Evolutionary conservation across 73 alveolate species (phyloP).

Genomic region (Paramecium bursaria): DNA sequence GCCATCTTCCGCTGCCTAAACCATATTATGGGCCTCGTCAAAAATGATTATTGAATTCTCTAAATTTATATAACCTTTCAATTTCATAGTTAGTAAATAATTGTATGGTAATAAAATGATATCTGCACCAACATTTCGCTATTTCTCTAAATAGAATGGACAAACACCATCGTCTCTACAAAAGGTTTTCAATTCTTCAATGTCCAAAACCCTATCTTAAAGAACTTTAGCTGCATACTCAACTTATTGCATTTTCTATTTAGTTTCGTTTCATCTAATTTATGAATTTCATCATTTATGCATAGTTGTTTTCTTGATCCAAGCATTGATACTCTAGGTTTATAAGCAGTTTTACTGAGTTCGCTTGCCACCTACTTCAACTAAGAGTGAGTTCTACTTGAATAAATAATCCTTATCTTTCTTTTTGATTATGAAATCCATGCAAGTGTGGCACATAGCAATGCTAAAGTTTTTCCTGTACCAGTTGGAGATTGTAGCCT

Average conservation of each 20-base stretch:
- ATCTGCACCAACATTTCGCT: slow-evolving; percentile 85
- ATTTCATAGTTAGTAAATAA: slow-evolving; percentile 75
- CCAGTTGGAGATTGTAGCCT: slow-evolving; percentile 93
- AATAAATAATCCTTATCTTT: slow-evolving; percentile 73
- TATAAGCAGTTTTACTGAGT: slow-evolving; percentile 83
- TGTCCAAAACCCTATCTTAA: slow-evolving; percentile 79
- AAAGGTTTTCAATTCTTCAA: slow-evolving; percentile 85
- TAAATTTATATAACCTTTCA: slow-evolving; percentile 44
- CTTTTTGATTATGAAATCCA: slow-evolving; percentile 70
- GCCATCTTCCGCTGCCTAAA: slow-evolving; percentile 54
- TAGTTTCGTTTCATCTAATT: slow-evolving; percentile 25
- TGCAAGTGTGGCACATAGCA: slow-evolving; percentile 79
- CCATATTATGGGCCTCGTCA: slow-evolving; percentile 69
- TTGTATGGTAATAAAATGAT: slow-evolving; percentile 89
- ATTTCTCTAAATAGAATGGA: slow-evolving; percentile 87
- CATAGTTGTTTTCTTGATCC: slow-evolving; percentile 89
- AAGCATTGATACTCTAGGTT: slow-evolving; percentile 73
- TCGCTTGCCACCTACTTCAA: slow-evolving; percentile 80
- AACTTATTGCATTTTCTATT: slow-evolving; percentile 60
- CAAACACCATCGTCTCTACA: slow-evolving; percentile 80
- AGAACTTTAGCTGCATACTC: not conserved
- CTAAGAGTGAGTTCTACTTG: slow-evolving; percentile 91
- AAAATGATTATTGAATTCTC: slow-evolving; percentile 44
- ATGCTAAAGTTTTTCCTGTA: slow-evolving; percentile 89
- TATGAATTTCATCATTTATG: slow-evolving; percentile 70